Conservation (phyloP, 345 rosid genomes). For the Eucalyptus tenuipes region DNA sequence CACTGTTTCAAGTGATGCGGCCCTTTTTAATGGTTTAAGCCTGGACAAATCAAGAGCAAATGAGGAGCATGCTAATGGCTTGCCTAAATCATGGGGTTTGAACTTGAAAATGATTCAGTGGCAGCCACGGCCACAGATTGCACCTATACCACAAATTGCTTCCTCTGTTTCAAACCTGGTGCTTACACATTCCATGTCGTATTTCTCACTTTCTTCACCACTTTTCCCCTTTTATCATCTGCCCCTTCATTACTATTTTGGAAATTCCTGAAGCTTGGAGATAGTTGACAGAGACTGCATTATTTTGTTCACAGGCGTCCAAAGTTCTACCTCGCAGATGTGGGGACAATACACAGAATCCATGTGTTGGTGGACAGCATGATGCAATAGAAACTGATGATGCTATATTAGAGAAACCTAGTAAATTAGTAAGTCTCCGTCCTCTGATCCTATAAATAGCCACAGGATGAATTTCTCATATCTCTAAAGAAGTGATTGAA, state of each 20-base stretch:
- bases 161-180: conserved; percentile 79
- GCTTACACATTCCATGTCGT: conserved; percentile 16
- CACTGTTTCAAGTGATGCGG: conserved; percentile 70
- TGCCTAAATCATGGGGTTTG: conserved; percentile 10
- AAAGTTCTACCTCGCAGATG: conserved; percentile 28
- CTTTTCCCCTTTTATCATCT: not conserved
- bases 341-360: conserved; percentile 16
- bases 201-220: not conserved
- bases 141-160: conserved; percentile 37
- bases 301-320: conserved; percentile 35
- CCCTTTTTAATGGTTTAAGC: conserved; percentile 26
- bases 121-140: conserved; percentile 43
- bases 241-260: not conserved
- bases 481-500: not conserved
- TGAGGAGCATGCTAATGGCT: conserved; percentile 6
- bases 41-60: conserved; percentile 12
- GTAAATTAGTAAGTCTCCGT: conserved; percentile 30
- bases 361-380: conserved; percentile 12
- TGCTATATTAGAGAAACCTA: conserved; percentile 25
- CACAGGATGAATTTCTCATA: not conserved
- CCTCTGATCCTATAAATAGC: not conserved
- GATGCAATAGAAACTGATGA: conserved; percentile 16
- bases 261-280: not conserved
- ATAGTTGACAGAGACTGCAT: not conserved
- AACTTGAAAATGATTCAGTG: conserved; percentile 43